These are phyloP conservation scores for Penicillium sp. DNA, from an alignment of 2,329 filamentous ascomycete species.

Conservation along the genomic window DNA sequence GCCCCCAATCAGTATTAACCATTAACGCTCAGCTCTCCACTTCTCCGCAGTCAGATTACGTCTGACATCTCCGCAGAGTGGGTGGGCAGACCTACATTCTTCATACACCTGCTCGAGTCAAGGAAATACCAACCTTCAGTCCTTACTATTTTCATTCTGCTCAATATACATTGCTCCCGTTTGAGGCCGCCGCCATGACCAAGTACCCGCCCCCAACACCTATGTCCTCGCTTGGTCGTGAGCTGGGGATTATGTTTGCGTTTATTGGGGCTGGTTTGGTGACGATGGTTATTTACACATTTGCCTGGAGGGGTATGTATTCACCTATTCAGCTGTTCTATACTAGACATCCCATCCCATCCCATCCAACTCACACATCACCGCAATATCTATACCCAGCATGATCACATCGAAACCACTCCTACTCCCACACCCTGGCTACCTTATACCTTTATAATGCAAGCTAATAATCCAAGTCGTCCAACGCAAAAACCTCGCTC, in stretches of 20 bases:
- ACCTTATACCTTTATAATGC: background rate
- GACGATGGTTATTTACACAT: constrained; percentile 38
- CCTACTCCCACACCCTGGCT: background rate
- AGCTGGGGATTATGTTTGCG: constrained; percentile 46
- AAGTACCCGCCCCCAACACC: constrained; percentile 32
- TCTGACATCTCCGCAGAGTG: background rate
- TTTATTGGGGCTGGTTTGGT: constrained; percentile 40
- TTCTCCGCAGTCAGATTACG: constrained; percentile 5
- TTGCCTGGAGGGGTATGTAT: constrained; percentile 40
- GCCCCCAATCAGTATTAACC: background rate
- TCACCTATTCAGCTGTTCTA: background rate
- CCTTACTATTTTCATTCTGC: no score
- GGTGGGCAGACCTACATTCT: background rate
- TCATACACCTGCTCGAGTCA: background rate
- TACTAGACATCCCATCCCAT: background rate
- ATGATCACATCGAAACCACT: no score
- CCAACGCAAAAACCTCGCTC: constrained; percentile 25
- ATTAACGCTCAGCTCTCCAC: constrained; percentile 8
- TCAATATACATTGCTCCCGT: no score
- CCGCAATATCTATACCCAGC: no score
- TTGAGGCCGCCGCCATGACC: constrained; percentile 8
- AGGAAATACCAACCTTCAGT: background rate
- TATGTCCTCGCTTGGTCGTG: constrained; percentile 37
- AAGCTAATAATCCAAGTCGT: constrained; percentile 1
- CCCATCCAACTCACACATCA: background rate